phyloP scores from a whole-genome alignment of 805 yeast genomes.

The Candida gorgasii region DNA sequence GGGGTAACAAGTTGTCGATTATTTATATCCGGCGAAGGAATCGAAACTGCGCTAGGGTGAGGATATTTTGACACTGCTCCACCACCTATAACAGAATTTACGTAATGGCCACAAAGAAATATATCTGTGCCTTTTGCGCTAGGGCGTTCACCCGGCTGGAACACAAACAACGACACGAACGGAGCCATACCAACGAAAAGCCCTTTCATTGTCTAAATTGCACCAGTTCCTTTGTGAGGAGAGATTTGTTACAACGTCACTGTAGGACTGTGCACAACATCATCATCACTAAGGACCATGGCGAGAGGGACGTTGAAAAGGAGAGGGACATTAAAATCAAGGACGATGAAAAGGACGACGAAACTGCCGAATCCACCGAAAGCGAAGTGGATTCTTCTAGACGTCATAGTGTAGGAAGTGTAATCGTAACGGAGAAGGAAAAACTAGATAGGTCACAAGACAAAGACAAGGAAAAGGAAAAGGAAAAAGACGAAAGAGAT shows the following conservation, averaged over 20 bases:
- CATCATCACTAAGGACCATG: slow-evolving; percentile 2
- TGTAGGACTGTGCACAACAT: slow-evolving; percentile 71
- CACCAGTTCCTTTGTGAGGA: slow-evolving; percentile 69
- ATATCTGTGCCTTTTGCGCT: slow-evolving; percentile 78
- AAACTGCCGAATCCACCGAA: not conserved
- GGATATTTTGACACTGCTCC: no score
- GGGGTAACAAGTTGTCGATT: slow-evolving; percentile 6
- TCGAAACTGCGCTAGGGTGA: slow-evolving; percentile 1
- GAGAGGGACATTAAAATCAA: not conserved
- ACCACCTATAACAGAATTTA: no score
- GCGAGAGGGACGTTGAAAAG: not conserved
- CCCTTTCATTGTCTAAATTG: slow-evolving; percentile 77
- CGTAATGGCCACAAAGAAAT: slow-evolving; percentile 59
- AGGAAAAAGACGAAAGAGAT: not conserved
- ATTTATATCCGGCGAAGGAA: slow-evolving; percentile 1
- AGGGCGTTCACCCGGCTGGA: slow-evolving; percentile 79
- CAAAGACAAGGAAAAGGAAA: no score
- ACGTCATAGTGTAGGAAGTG: no score
- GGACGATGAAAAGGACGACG: not conserved
- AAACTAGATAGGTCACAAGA: no score
- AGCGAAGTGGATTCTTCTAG: no score
- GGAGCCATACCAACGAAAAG: slow-evolving; percentile 78
- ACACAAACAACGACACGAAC: slow-evolving; percentile 75
- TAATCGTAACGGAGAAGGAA: no score
- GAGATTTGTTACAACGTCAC: slow-evolving; percentile 77